These are phyloP conservation scores for Puccinia horiana DNA, from an alignment of 1,284 basidiomycete genomes.

Conservation along the genomic window DNA sequence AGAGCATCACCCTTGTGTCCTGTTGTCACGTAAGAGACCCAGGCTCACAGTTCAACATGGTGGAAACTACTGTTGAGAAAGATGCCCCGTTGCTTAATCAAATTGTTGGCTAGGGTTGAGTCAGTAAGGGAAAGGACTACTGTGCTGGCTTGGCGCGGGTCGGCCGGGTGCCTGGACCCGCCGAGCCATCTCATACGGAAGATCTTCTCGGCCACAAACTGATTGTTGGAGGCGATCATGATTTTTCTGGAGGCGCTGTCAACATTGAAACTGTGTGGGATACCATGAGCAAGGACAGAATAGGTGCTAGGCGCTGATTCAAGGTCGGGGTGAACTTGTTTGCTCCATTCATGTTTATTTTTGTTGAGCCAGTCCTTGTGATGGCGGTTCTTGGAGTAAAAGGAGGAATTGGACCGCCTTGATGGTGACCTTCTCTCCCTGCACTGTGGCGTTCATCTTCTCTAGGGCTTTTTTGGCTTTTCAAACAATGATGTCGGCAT, in stretches of 20 bases:
- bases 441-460: not conserved
- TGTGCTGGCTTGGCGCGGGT: not conserved
- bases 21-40: too few relatives aligned
- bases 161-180: too few relatives aligned
- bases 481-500: not conserved
- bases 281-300: not conserved
- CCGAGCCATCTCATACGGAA: not conserved
- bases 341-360: conserved; percentile 20
- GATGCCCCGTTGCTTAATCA: not conserved
- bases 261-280: not conserved
- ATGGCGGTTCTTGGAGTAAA: not conserved
- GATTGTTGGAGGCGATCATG: not conserved
- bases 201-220: not conserved
- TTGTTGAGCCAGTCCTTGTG: conserved; percentile 25
- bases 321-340: conserved; percentile 2
- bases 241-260: not conserved
- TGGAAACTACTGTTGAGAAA: conserved; percentile 1
- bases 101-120: not conserved
- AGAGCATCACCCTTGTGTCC: too few relatives aligned
- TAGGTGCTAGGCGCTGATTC: not conserved
- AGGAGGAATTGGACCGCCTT: conserved; percentile 1
- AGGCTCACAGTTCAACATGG: too few relatives aligned
- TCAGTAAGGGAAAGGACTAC: not conserved
- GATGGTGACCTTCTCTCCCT: not conserved
- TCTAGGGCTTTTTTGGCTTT: not conserved